Evolutionary conservation across 164 flowering plant species (phyloP), one percentile per base, ranked within the genome.

Genomic region (Vitis labrusca): DNA sequence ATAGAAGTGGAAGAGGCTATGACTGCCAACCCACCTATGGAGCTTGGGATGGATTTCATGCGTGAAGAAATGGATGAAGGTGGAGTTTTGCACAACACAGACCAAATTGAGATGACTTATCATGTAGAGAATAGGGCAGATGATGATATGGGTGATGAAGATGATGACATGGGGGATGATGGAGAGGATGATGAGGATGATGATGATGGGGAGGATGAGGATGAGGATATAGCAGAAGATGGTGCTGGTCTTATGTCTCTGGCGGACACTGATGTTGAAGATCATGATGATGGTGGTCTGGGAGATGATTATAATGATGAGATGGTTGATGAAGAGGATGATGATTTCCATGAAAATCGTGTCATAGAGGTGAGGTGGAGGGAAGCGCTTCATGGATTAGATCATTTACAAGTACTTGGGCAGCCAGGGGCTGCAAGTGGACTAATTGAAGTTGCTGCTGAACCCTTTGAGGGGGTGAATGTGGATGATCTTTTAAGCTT

Each of bases 181-280:
- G 97, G 80, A 19, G 94, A 88, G 37, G 92, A 89, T 66, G 97
- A 89, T 64, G 97, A 89, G 53, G 94, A 88, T 82, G 95, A 88
- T 30, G 95, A 91, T 68, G 93, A 86, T 29, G 94, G 83, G 11
- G 94, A 89, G 47, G 94, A 85, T 8, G 98, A 91, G 60, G 94
- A 91, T 74, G 97, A 86, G 78, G 97, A 94, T 75, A 84, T 89
- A 71, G 96, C 86, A 3, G 97, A 88, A 79, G 97, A 94, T 77
- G 94, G 97, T 65, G 86, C 88, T 65, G 94, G 84, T 32, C 68
- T 89, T 83, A 86, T 94, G 94, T 88, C 97, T 64, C 77, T 91
- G n/a, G 94, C 87, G 73, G 98, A 91, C 80, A 91, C 97, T 55
- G 97, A 94, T 84, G 91, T 82, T 58, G 98, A 94, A 60, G 98